A percentile compares a stretch with the other conserved stretches of the same genome.
Conservation (phyloP, 192 early-diverging fungal species). For the Coemansia sp. region DNA sequence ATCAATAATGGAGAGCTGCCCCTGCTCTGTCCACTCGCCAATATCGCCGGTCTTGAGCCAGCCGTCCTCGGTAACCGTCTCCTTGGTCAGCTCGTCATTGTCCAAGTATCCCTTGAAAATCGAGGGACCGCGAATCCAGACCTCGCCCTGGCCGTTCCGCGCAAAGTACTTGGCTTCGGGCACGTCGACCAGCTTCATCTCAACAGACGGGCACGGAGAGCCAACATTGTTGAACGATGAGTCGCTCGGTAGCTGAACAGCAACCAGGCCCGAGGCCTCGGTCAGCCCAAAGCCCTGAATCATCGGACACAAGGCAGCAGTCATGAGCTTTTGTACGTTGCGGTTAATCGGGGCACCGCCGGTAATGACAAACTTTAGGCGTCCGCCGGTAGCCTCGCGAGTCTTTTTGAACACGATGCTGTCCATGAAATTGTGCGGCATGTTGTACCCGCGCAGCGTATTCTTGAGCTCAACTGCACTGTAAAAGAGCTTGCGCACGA, state of each 20-base stretch:
- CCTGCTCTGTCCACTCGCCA: slow-evolving; percentile 84
- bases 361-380: slow-evolving; percentile 78
- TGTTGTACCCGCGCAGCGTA: slow-evolving; percentile 56
- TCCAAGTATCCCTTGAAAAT: slow-evolving; percentile 88
- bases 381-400: slow-evolving; percentile 84
- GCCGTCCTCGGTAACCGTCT: slow-evolving; percentile 79
- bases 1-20: slow-evolving; percentile 88
- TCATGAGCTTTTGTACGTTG: slow-evolving; percentile 88
- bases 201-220: slow-evolving; percentile 72
- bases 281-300: slow-evolving; percentile 89
- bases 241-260: slow-evolving; percentile 65
- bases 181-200: slow-evolving; percentile 85
- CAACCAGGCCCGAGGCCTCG: slow-evolving; percentile 75
- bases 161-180: slow-evolving; percentile 72
- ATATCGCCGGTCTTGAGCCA: slow-evolving; percentile 95
- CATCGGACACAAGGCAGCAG: slow-evolving; percentile 75
- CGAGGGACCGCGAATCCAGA: slow-evolving; percentile 83
- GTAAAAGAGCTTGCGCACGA: slow-evolving; percentile 75
- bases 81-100: slow-evolving; percentile 71
- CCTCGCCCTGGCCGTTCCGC: slow-evolving; percentile 75
- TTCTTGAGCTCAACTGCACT: slow-evolving; percentile 75
- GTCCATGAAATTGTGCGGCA: slow-evolving; percentile 76
- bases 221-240: slow-evolving; percentile 72
- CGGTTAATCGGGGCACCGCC: slow-evolving; percentile 90
- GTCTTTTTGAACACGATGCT: slow-evolving; percentile 86